Percentiles rank a stretch among this genome's conserved stretches.
These are phyloP conservation scores for Neurospora sp. DNA, from an alignment of 2,329 filamentous ascomycete genomes.

Conservation along the genomic window DNA sequence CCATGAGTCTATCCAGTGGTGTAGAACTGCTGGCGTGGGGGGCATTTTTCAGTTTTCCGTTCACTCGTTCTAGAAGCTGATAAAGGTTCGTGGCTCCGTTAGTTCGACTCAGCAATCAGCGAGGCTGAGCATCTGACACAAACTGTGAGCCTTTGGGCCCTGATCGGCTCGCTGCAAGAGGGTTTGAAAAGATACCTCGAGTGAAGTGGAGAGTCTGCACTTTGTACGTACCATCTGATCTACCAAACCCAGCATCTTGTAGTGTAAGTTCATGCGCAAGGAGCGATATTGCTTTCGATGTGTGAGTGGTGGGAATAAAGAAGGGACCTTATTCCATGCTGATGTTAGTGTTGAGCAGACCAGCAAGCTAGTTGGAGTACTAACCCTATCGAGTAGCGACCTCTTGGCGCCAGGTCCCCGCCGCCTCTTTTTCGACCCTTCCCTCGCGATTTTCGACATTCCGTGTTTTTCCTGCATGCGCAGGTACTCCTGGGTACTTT, in stretches of 20 bases:
- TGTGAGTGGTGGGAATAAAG: background rate
- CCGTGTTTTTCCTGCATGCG: background rate
- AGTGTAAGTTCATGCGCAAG: background rate
- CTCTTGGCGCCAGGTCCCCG: background rate
- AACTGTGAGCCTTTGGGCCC: background rate
- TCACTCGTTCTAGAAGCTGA: background rate
- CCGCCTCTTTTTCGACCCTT: background rate
- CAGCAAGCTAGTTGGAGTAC: background rate
- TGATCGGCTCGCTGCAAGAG: too few species aligned
- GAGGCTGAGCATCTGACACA: background rate
- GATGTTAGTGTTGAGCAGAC: background rate
- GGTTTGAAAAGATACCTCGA: too few species aligned
- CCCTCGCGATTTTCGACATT: background rate
- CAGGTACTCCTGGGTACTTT: background rate
- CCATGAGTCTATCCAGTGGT: background rate
- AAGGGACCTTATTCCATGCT: background rate
- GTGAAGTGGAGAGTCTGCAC: too few species aligned
- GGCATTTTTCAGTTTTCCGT: background rate
- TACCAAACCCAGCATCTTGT: background rate
- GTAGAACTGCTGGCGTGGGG: background rate
- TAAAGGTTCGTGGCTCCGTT: background rate
- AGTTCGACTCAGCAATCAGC: background rate
- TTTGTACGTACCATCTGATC: too few species aligned
- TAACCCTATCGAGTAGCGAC: background rate
- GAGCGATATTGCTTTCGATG: background rate